Conservation (phyloP, 2,329 filamentous ascomycete species). For the Neocatenulostroma microsporum region DNA sequence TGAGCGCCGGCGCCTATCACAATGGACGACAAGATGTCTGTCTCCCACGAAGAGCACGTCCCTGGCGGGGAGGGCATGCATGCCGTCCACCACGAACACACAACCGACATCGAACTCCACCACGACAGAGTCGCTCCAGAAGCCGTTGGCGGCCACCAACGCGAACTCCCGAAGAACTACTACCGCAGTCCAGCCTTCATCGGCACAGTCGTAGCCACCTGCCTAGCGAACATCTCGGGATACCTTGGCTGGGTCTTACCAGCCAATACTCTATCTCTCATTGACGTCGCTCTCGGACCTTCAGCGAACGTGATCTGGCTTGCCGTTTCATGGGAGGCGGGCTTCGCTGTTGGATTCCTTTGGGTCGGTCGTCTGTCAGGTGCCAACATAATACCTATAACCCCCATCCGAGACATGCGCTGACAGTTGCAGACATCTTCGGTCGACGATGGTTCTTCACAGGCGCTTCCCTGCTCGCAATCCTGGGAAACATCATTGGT, state of each 20-base stretch:
- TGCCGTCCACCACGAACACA: background rate
- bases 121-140: constrained; percentile 11
- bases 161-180: constrained; percentile 8
- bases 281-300: constrained; percentile 8
- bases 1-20: too few species aligned
- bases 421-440: too few species aligned
- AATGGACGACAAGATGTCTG: too few species aligned
- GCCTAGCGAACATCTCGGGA: constrained; percentile 11
- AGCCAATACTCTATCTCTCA: constrained; percentile 13
- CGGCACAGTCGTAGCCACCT: constrained; percentile 12
- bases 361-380: constrained; percentile 10
- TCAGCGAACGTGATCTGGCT: constrained; percentile 10
- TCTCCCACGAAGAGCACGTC: too few species aligned
- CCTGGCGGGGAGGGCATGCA: too few species aligned
- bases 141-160: constrained; percentile 5
- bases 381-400: too few species aligned
- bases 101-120: constrained; percentile 1
- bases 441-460: constrained; percentile 13
- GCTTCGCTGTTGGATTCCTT: constrained; percentile 10
- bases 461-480: constrained; percentile 8
- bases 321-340: constrained; percentile 9
- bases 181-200: constrained; percentile 8
- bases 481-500: constrained; percentile 14
- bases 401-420: too few species aligned
- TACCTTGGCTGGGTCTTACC: constrained; percentile 13